Conservation (phyloP, 306 rosid species). For the Luffa aegyptiaca region DNA sequence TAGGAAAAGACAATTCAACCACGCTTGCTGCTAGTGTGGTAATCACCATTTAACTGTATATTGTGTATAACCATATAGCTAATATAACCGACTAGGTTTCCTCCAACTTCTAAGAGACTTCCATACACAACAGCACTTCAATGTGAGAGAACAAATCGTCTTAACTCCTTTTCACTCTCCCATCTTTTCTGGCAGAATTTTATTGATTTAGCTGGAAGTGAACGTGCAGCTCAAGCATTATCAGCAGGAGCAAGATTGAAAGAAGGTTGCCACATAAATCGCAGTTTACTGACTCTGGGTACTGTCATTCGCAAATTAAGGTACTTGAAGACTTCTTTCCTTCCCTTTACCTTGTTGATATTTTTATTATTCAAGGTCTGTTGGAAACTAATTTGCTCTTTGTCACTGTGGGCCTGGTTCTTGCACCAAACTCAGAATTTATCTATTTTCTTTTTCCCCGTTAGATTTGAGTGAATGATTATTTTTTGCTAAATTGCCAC, state of each 20-base stretch:
- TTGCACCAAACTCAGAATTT: neutral
- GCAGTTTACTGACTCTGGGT: slow-evolving; percentile 90
- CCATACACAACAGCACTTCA: neutral
- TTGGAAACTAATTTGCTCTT: neutral
- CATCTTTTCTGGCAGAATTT: slow-evolving; percentile 63
- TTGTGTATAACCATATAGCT: neutral
- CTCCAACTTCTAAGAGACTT: neutral
- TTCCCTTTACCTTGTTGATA: slow-evolving; percentile 1
- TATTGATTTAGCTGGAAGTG: slow-evolving; percentile 96
- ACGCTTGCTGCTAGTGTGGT: slow-evolving; percentile 93
- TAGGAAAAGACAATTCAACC: slow-evolving; percentile 87
- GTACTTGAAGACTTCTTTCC: slow-evolving; percentile 41
- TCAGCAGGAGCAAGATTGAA: slow-evolving; percentile 91
- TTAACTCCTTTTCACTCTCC: neutral
- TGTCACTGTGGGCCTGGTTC: neutral
- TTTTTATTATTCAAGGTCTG: neutral
- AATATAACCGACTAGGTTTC: neutral
- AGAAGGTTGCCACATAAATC: slow-evolving; percentile 97
- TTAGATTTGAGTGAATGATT: neutral
- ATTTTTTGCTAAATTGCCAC: neutral
- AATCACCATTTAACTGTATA: slow-evolving; percentile 14
- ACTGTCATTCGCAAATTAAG: slow-evolving; percentile 97
- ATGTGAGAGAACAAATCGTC: neutral
- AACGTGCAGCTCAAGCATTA: slow-evolving; percentile 92
- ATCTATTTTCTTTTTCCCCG: neutral